phyloP scores from a whole-genome alignment of 345 rosid genomes.

The Cardamine occulta region DNA sequence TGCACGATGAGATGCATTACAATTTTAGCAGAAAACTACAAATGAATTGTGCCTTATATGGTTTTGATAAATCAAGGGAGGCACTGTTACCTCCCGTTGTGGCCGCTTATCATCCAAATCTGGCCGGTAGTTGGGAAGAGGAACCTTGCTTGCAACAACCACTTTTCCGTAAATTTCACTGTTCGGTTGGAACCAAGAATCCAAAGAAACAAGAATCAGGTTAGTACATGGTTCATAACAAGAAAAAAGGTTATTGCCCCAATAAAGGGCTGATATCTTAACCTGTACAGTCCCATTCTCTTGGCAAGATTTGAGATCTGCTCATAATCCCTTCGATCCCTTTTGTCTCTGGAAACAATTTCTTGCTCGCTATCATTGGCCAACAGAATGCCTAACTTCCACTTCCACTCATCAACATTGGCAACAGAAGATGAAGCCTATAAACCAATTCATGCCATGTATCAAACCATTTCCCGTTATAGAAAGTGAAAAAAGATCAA shows the following conservation, averaged over 20 bases:
- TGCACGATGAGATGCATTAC: slow-evolving; percentile 37
- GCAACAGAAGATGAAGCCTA: slow-evolving; percentile 96
- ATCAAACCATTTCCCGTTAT: slow-evolving; percentile 8
- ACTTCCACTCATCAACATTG: slow-evolving; percentile 96
- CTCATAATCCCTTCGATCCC: slow-evolving; percentile 95
- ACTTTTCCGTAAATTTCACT: slow-evolving; percentile 95
- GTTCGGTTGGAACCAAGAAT: slow-evolving; percentile 5
- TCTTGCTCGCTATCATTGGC: slow-evolving; percentile 82
- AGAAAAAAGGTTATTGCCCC: background rate
- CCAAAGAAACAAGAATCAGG: slow-evolving; percentile 14
- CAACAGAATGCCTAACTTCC: slow-evolving; percentile 84
- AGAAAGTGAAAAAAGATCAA: background rate
- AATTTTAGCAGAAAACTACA: slow-evolving; percentile 26
- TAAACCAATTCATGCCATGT: slow-evolving; percentile 18
- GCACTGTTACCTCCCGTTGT: slow-evolving; percentile 81
- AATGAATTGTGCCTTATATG: slow-evolving; percentile 4
- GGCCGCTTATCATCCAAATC: slow-evolving; percentile 99
- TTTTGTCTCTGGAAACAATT: slow-evolving; percentile 83
- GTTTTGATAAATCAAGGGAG: slow-evolving; percentile 28
- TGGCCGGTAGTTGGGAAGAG: slow-evolving; percentile 95
- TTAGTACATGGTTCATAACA: background rate
- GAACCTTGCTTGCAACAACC: slow-evolving; percentile 94
- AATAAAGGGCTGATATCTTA: background rate
- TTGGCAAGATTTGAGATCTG: slow-evolving; percentile 85
- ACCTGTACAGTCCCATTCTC: slow-evolving; percentile 96